Evolutionary conservation across 1,139 yeast genomes (phyloP), one percentile per base, ranked within the genome.

Genomic region (Geotrichum europaeum): DNA sequence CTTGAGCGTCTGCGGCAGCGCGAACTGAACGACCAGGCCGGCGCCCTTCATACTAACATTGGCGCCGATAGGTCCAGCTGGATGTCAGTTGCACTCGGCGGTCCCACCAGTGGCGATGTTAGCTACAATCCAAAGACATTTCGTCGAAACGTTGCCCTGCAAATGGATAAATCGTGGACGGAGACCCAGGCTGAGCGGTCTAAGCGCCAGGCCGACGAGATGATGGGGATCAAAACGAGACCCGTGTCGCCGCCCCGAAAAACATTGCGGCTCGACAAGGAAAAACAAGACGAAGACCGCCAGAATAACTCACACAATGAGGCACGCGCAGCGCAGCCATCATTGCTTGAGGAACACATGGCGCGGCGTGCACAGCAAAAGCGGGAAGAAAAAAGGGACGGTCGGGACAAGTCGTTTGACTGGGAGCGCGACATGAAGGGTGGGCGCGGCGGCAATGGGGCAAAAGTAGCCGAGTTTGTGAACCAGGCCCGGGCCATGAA

Each of bases 41-140:
- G 51, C 15, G 22, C n/a, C 25, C 18, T 51, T 15, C 50, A 52
- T 15, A 49, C 56, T 15, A 53, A 18, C 25, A 32, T 56, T 5
- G 59, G 57, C 3, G 32, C 56, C 28, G 64, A 59, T 34, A 51
- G 64, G 43, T 34, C 62, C 3, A 59, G 52, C 54, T 62, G 64
- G 64, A 59, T 62, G 59, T 51, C 62, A 3, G 49, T 49, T 12
- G 64, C 64, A 9, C 24, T 62, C 13, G 64, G 64, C 4, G 60
- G 36, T 10, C 40, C 53, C 6, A 28, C 15, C 7, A 50, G n/a
- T n/a, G 45, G 49, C 22, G 51, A 54, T 2, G 40, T 53, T 4
- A 32, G 59, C 13, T 62, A 62, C 51, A 55, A 62, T 40, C 62
- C 64, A n/a, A 62, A 62, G 50, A 59, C 64, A 28, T 57, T 62